These are phyloP conservation scores for Microstegium vimineum DNA, from an alignment of 176 grass and related monocot genomes.

Conservation along the genomic window DNA sequence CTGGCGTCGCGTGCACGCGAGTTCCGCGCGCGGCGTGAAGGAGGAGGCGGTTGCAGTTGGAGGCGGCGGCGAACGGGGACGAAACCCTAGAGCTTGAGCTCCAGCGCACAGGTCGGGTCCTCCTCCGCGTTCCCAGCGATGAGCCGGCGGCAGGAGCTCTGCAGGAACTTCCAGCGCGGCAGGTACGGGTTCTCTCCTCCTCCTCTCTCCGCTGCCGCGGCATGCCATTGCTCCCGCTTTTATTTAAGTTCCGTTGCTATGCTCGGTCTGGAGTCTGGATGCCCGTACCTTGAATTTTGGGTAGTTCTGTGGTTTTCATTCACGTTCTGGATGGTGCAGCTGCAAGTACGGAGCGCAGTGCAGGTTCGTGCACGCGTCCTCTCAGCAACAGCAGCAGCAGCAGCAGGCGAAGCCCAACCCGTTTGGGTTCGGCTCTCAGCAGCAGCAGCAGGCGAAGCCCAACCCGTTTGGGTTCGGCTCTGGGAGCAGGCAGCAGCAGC, in stretches of 20 bases:
- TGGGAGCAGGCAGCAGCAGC: constrained; percentile 30
- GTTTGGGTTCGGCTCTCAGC: constrained; percentile 60
- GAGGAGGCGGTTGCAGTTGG: neutral
- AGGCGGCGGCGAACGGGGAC: neutral
- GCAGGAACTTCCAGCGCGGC: constrained; percentile 74
- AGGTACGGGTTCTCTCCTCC: constrained; percentile 19
- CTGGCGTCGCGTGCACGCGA: neutral
- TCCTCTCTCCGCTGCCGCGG: neutral
- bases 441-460: constrained; percentile 53
- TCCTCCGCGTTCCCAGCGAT: constrained; percentile 8
- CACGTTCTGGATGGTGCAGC: constrained; percentile 32
- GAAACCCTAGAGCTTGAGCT: constrained; percentile 22
- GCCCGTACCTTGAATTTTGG: neutral
- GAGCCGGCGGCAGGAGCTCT: constrained; percentile 64
- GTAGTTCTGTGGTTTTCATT: neutral
- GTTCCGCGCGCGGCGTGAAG: neutral
- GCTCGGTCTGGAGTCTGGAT: neutral
- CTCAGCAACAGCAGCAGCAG: constrained; percentile 22
- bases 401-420: constrained; percentile 57
- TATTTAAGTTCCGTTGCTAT: neutral
- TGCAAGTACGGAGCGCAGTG: constrained; percentile 82
- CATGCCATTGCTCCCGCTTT: neutral
- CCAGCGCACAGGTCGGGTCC: neutral
- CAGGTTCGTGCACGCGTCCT: constrained; percentile 58
- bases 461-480: constrained; percentile 74